phyloP scores from a whole-genome alignment of 73 alveolate species.

The Blepharisma stoltei region DNA sequence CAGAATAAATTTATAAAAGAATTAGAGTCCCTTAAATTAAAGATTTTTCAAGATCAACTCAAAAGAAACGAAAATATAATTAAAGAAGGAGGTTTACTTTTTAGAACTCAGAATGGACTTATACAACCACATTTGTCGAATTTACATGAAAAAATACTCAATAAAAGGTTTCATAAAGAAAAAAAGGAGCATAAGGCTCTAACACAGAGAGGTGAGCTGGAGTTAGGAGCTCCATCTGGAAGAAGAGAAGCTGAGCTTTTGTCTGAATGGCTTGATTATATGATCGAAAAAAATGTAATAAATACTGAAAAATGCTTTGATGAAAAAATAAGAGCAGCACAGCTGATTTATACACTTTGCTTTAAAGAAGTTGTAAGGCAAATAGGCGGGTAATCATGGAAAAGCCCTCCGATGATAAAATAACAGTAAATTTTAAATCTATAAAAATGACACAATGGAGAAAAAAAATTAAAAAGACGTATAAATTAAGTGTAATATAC shows the following conservation, averaged over 20 bases:
- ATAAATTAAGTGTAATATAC: no score
- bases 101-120: neutral
- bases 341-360: no score
- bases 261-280: constrained; percentile 12
- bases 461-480: no score
- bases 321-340: no score
- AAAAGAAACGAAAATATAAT: neutral
- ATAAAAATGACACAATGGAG: no score
- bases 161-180: neutral
- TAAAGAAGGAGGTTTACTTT: neutral
- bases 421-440: no score
- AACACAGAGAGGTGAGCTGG: neutral
- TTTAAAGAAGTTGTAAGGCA: no score
- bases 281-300: neutral
- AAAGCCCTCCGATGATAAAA: no score
- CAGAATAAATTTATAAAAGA: no score
- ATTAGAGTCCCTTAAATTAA: no score
- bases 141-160: neutral
- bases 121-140: neutral
- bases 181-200: neutral
- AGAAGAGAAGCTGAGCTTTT: constrained; percentile 15
- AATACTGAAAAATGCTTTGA: neutral
- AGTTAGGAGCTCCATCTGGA: constrained; percentile 20
- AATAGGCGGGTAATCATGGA: no score
- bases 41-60: no score